Evolutionary conservation across 306 rosid species (phyloP).

Genomic region (Hippophae tibetana): DNA sequence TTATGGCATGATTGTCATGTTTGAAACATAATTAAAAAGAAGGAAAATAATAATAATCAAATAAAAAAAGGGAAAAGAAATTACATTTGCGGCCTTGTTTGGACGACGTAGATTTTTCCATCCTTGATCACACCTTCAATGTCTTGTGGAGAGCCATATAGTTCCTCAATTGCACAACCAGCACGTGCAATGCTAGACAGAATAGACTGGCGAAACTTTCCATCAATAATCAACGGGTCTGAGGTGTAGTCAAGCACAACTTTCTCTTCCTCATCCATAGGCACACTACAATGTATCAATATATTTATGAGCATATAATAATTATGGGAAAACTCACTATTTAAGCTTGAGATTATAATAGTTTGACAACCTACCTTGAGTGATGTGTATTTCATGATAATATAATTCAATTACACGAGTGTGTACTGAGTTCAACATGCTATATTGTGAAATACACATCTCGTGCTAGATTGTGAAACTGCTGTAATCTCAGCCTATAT

Average conservation of each 20-base stretch:
- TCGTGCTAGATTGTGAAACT: no score
- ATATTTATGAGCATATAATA: constrained; percentile 1
- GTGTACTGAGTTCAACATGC: no score
- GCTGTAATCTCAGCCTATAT: no score
- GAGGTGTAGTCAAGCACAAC: constrained; percentile 26
- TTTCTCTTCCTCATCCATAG: constrained; percentile 27
- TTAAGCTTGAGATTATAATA: no score
- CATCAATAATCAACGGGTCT: constrained; percentile 21
- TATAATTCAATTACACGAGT: no score
- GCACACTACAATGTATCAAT: constrained; percentile 14
- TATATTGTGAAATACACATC: no score
- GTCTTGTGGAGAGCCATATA: constrained; percentile 32
- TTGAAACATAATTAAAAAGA: no score
- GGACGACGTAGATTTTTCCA: constrained; percentile 24
- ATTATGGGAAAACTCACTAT: background rate
- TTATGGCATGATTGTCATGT: no score
- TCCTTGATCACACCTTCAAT: constrained; percentile 37
- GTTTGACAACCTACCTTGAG: no score
- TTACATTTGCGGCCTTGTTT: constrained; percentile 23
- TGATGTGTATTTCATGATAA: no score
- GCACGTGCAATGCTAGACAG: constrained; percentile 29
- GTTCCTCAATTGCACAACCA: constrained; percentile 22
- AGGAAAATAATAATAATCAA: no score
- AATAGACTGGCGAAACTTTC: constrained; percentile 15
- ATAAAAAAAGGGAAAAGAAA: no score